phyloP scores from a whole-genome alignment of 768 basidiomycete genomes.

The Suillus brevipes region DNA sequence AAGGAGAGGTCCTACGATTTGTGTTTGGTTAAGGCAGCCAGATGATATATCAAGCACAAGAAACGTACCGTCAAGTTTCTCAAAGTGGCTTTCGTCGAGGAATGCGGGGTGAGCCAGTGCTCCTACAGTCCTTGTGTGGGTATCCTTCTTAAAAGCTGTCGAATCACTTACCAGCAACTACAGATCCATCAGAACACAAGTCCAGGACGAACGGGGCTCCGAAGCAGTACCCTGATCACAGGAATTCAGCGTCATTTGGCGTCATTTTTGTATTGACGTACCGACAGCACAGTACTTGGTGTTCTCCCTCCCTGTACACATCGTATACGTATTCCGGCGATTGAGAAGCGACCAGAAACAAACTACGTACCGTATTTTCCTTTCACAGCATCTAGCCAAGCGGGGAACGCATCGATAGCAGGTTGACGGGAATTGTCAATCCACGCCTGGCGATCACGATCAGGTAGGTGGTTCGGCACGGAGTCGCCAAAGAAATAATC shows the following conservation, averaged over 20 bases:
- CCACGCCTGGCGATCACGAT: slow-evolving; percentile 40
- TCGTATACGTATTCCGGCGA: slow-evolving; percentile 15
- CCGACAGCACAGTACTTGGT: slow-evolving; percentile 44
- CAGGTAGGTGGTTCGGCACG: slow-evolving; percentile 35
- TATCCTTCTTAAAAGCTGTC: background rate
- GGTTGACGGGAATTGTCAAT: slow-evolving; percentile 27
- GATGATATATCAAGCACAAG: background rate
- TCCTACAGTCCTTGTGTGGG: slow-evolving; percentile 21
- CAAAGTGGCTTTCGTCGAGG: slow-evolving; percentile 54
- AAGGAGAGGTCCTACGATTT: slow-evolving; percentile 18
- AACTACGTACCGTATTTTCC: slow-evolving; percentile 42
- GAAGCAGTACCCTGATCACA: slow-evolving; percentile 53
- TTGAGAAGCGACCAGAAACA: background rate
- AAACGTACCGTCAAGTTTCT: slow-evolving; percentile 43
- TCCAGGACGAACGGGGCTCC: slow-evolving; percentile 52
- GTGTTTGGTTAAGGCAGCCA: background rate
- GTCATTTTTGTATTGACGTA: slow-evolving; percentile 19
- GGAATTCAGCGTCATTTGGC: slow-evolving; percentile 1
- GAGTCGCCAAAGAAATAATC: slow-evolving; percentile 62
- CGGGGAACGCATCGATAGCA: slow-evolving; percentile 41
- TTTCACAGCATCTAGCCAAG: slow-evolving; percentile 54
- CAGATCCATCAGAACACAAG: slow-evolving; percentile 40
- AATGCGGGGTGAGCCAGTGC: slow-evolving; percentile 55
- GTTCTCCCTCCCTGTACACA: slow-evolving; percentile 26
- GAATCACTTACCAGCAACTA: slow-evolving; percentile 43